Base-by-base conservation (phyloP, 2,329 filamentous ascomycete genomes). In the Alternaria sp. region DNA sequence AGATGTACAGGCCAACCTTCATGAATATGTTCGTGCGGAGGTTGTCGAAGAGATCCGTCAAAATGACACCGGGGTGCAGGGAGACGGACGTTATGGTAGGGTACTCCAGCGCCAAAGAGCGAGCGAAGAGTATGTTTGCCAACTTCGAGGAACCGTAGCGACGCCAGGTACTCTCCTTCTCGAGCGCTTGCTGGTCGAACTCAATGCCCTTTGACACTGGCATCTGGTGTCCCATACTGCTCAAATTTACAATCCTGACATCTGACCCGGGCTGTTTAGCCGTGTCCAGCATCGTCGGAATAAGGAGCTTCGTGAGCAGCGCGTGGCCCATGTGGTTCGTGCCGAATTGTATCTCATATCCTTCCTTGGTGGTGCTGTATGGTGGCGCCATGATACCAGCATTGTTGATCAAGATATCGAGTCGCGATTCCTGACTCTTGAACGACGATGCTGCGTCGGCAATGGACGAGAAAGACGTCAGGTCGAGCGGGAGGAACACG, bases 311-410 rank as follows among this genome's bases (percentile, higher is more conserved):
- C 9, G 80, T 84, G 12, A 86, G 68, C 1, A 85, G 77, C 4
- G 83, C 82, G 64, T 85, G 84, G n/a, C 83, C 85, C 64, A 86
- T 73, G 73, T 85, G 82, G 66, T 86, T 86, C 10, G 82, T 85
- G 30, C 83, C 85, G 60, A 86, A 82, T 55, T 85, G 83, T 30
- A 82, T 78, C 69, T 86, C 84, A 64, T 84, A 85, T 46, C 83
- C 83, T 46, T 86, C 83, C 17, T 78, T 73, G 0, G 83, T 85
- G 3, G 77, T 72, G 23, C 67, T 72, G 44, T 82, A 77, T 2
- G 78, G 75, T 0, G 59, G 65, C 1, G 75, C 76, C 75, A 80
- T 81, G 57, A 85, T 75, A 43, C 83, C 83, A 0, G 84, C 83
- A 64, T 85, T 85, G 72, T 81, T 79, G 59, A 84, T 75, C 4